Base-by-base conservation (phyloP, 306 rosid species). In the Myrica gale region DNA sequence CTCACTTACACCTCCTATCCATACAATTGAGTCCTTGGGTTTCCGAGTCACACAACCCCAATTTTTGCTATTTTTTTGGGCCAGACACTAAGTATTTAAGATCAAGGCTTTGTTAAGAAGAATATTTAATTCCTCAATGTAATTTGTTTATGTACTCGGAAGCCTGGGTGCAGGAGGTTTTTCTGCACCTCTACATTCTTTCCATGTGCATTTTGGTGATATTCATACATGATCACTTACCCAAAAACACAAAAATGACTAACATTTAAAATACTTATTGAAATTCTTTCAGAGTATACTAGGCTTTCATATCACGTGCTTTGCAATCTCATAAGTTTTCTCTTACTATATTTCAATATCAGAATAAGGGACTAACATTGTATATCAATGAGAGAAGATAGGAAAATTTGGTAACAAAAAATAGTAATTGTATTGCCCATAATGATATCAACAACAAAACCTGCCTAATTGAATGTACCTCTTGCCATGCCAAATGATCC, bases 401-500 rank as follows among this genome's bases (percentile, higher is more conserved):
- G 20, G 20, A 17, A 2, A 53, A 20, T 16, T 55, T 4, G 12
- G 10, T 46, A 26, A 26, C 10, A 46, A 46, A 46, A 46, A 8
- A 46, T 7, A 1, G 10, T 7, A 8, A 46, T 48, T 48, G 11
- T 63, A 63, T 7, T 63, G 9, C 13, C 11, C 4, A 5, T 12
- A 42, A 42, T 13, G 50, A 65, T 17, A 65, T 41, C 6, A 42
- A 65, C 50, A 42, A 65, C 39, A 39, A 19, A 44, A 39, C 21
- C 66, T 42, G 54, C 11, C 11, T 51, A 82, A 72, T 20, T 12
- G 44, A 42, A 15, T 17, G 76, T 90, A 95, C 98, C 98, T 95
- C 93, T 80, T 90, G 96, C 51, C 90, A 81, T 23, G 93, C 51
- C 80, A 95, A 89, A 84, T 88, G 88, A 79, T 95, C 97, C 84